Percentiles rank a stretch among this genome's conserved stretches.
Conservation (phyloP, 805 yeast genomes). For the Ogataea henricii region DNA sequence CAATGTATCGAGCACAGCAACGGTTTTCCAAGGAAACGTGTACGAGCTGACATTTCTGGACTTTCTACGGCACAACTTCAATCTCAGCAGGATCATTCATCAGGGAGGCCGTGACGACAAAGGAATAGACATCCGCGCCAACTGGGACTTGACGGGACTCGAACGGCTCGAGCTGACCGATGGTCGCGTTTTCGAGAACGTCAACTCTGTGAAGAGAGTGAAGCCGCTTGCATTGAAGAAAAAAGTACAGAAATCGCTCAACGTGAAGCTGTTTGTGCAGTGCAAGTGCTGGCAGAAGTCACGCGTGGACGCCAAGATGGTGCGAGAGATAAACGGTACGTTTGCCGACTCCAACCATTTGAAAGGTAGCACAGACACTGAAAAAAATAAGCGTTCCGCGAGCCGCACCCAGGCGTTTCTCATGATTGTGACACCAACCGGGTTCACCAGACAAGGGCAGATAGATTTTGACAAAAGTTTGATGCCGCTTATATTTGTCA, state of each 20-base stretch:
- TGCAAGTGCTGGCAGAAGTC: conserved; percentile 50
- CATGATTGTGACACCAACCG: conserved; percentile 49
- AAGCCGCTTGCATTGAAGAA: conserved; percentile 29
- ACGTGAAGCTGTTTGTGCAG: conserved; percentile 50
- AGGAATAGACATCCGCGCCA: conserved; percentile 58
- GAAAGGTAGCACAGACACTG: neutral
- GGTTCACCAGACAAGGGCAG: conserved; percentile 49
- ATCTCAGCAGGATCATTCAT: conserved; percentile 41
- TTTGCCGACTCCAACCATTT: conserved; percentile 35
- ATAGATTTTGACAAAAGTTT: conserved; percentile 45
- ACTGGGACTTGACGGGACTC: conserved; percentile 42
- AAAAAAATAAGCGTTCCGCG: neutral
- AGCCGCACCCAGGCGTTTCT: conserved; percentile 29
- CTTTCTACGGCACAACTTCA: conserved; percentile 40
- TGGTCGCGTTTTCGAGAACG: conserved; percentile 19
- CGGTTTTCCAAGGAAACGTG: conserved; percentile 56
- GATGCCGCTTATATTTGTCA: conserved; percentile 48
- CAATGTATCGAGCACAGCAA: conserved; percentile 44
- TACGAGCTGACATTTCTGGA: conserved; percentile 51
- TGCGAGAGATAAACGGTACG: conserved; percentile 58
- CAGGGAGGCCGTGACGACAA: conserved; percentile 59
- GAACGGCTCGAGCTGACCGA: conserved; percentile 5
- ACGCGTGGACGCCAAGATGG: conserved; percentile 45
- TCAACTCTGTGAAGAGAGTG: conserved; percentile 27
- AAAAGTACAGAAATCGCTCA: conserved; percentile 22